Evolutionary conservation across 2,329 filamentous ascomycete species (phyloP).

Genomic region (Sporothrix mexicana): DNA sequence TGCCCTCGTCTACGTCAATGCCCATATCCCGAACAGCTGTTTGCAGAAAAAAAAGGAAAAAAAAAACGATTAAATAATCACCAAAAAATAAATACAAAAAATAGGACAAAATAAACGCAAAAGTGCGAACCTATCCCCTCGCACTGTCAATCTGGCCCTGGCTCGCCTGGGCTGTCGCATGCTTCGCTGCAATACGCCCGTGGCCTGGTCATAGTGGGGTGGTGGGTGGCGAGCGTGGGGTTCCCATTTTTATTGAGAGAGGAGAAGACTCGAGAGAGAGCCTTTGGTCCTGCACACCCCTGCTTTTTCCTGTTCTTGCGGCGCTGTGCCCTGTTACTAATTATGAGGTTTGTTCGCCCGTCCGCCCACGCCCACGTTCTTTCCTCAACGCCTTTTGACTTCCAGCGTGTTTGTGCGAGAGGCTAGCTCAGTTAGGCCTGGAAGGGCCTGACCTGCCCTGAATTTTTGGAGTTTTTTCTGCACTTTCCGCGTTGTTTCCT

Average conservation of each 20-base stretch:
- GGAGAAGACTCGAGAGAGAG: neutral
- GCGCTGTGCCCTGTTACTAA: constrained; percentile 19
- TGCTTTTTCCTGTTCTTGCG: neutral
- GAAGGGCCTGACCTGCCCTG: constrained; percentile 3
- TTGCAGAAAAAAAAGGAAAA: neutral
- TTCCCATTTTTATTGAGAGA: constrained; percentile 4
- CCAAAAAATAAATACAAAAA: neutral
- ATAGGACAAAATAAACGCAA: neutral
- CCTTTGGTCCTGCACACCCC: neutral
- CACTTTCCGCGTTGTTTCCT: constrained; percentile 10
- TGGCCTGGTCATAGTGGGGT: constrained; percentile 14
- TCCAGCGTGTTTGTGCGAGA: neutral
- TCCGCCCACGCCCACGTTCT: neutral
- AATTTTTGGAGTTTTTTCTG: neutral
- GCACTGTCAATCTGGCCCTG: constrained; percentile 27
- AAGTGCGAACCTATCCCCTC: neutral
- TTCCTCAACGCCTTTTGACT: neutral
- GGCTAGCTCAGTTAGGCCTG: constrained; percentile 5
- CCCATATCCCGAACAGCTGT: too few species aligned
- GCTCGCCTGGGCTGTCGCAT: neutral
- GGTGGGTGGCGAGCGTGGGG: constrained; percentile 32
- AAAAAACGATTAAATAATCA: neutral
- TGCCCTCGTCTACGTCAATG: too few species aligned
- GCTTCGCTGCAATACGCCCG: constrained; percentile 17
- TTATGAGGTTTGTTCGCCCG: constrained; percentile 18